Conservation (phyloP, 805 yeast species). For the Sugiyamaella lignohabitans region DNA sequence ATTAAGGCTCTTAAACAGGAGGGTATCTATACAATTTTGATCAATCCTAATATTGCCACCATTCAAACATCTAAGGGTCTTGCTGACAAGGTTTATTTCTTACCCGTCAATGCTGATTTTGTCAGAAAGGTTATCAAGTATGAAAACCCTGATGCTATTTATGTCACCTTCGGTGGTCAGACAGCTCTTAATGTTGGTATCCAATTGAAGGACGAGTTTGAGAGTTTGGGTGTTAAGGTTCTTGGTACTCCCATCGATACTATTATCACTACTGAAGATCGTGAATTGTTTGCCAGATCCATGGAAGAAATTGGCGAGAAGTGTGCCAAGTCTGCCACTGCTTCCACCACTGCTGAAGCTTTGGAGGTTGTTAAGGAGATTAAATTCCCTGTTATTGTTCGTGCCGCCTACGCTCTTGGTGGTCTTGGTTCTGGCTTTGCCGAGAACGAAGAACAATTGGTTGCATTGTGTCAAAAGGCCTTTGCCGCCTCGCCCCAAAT, state of each 20-base stretch:
- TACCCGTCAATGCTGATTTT: slow-evolving; percentile 96
- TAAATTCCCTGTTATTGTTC: slow-evolving; percentile 91
- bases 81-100: slow-evolving; percentile 95
- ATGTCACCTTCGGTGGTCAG: slow-evolving; percentile 98
- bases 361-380: slow-evolving; percentile 74
- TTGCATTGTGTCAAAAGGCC: slow-evolving; percentile 80
- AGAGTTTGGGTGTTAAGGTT: slow-evolving; percentile 83
- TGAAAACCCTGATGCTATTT: slow-evolving; percentile 96
- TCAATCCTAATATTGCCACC: slow-evolving; percentile 97
- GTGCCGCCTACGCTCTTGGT: slow-evolving; percentile 97
- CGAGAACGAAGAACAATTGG: slow-evolving; percentile 73
- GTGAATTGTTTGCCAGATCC: slow-evolving; percentile 90
- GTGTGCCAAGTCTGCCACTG: slow-evolving; percentile 91
- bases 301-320: slow-evolving; percentile 94
- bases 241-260: slow-evolving; percentile 96
- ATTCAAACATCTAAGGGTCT: slow-evolving; percentile 96
- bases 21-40: slow-evolving; percentile 91
- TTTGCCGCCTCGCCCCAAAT: slow-evolving; percentile 96
- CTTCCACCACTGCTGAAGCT: slow-evolving; percentile 74
- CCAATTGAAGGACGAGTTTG: slow-evolving; percentile 90
- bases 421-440: slow-evolving; percentile 99
- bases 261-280: slow-evolving; percentile 94
- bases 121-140: slow-evolving; percentile 91
- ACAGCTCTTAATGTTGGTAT: slow-evolving; percentile 97
- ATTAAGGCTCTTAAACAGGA: slow-evolving; percentile 97